phyloP scores from a whole-genome alignment of 2,329 filamentous ascomycete genomes.

The Penicillium sp. region DNA sequence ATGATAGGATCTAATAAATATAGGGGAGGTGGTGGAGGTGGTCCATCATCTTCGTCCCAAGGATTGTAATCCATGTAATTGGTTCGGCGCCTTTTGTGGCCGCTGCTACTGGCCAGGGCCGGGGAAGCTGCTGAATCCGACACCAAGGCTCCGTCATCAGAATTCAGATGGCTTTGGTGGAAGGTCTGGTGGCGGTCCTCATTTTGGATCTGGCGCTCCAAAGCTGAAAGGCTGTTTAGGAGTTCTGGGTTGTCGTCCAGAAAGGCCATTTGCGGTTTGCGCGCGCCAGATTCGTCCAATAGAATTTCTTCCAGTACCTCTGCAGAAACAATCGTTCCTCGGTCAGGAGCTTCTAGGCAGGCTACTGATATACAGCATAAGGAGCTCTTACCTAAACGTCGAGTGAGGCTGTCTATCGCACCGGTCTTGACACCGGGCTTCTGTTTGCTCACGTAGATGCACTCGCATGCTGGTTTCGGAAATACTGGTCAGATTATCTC shows the following conservation, averaged over 20 bases:
- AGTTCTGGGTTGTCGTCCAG: constrained; percentile 4
- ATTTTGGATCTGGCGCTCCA: not conserved
- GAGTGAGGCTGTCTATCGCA: constrained; percentile 38
- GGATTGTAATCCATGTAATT: not conserved
- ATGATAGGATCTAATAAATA: constrained; percentile 7
- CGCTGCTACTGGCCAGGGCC: not conserved
- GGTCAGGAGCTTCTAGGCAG: not conserved
- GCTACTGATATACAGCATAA: too few relatives aligned
- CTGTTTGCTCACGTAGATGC: constrained; percentile 29
- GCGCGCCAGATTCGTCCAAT: not conserved
- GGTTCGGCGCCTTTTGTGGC: not conserved
- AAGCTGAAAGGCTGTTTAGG: not conserved
- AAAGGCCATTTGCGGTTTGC: not conserved
- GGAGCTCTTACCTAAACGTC: constrained; percentile 30
- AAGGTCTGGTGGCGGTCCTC: not conserved
- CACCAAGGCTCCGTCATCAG: not conserved
- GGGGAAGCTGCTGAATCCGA: not conserved
- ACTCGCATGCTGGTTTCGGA: constrained; percentile 24
- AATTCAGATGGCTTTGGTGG: not conserved
- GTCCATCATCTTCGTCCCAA: not conserved
- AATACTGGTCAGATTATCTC: not conserved
- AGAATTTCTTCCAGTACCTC: not conserved
- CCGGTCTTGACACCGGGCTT: constrained; percentile 43
- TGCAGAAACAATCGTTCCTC: not conserved
- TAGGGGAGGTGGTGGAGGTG: constrained; percentile 1